Evolutionary conservation across 1,284 basidiomycete species (phyloP), one percentile per base, ranked within the genome.

Genomic region (Microbotryum intermedium): DNA sequence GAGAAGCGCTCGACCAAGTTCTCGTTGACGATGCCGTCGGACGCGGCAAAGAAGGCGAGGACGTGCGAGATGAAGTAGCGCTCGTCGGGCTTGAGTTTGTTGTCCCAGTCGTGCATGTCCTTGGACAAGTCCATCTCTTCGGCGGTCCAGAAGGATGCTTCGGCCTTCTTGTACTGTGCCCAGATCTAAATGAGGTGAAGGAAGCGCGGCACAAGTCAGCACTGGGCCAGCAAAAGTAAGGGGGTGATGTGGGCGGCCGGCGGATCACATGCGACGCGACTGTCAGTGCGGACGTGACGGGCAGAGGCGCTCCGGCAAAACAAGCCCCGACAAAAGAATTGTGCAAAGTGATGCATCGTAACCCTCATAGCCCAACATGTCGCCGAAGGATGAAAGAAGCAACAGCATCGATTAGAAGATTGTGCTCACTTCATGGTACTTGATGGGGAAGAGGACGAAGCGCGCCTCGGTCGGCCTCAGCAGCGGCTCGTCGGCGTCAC

Each of bases 11-110:
- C 77, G 55, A 78, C 72, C 45, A 78, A 69, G 72, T 79, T 77
- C 68, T 79, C 77, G 70, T 78, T 78, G 64, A 78, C 77, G 66
- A 78, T 78, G 42, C 77, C 77, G 64, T 78, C 77, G 21, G 75
- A 76, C 5, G 77, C 77, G 56, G 77, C 76, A 53, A 78, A 78
- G 70, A 78, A 78, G 58, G 77, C 77, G 49, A 78, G 73, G 50
- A 78, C 77, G 65, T 80, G 72, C 60, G 73, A 74, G 69, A 78
- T 72, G 59, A 78, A 78, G 73, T 77, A 73, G 34, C 73, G 72
- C 71, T 78, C 77, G 68, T 76, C 74, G 66, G 75, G 71, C 63
- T 73, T 78, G 56, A 78, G 69, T 61, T 73, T 74, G 71, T 73
- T 73, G 64, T 77, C 75, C 77, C 77, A 78, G 66, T 78, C 77